Percentiles rank a stretch among this genome's conserved stretches.
Conservation (phyloP, 2,329 filamentous ascomycete genomes). For the Trichoderma atroviride region DNA sequence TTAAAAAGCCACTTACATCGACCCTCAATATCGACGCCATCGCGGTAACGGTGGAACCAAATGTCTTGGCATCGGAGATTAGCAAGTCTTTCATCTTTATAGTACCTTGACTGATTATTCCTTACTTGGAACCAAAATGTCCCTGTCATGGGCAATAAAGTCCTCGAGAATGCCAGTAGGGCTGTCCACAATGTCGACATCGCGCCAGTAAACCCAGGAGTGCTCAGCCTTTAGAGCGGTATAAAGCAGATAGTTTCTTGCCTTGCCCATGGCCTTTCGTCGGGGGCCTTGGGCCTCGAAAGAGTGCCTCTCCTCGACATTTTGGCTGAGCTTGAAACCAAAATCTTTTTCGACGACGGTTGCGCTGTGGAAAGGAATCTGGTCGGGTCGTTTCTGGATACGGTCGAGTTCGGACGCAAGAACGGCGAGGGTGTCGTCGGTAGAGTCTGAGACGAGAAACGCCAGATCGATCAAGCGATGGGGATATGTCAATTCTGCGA, state of each 20-base stretch:
- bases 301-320: constrained; percentile 79
- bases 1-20: constrained; percentile 67
- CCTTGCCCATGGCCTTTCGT: constrained; percentile 85
- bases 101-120: constrained; percentile 29
- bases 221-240: constrained; percentile 88
- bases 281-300: constrained; percentile 88
- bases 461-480: constrained; percentile 93
- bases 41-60: constrained; percentile 91
- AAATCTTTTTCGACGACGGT: constrained; percentile 92
- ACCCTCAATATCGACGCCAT: constrained; percentile 86
- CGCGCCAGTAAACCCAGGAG: constrained; percentile 98
- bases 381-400: constrained; percentile 79
- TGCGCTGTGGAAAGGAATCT: constrained; percentile 82
- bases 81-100: background rate
- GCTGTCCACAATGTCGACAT: constrained; percentile 94
- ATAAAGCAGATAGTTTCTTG: constrained; percentile 87
- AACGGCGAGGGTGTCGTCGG: constrained; percentile 87
- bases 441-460: constrained; percentile 90
- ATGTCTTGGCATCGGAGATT: constrained; percentile 63
- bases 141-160: constrained; percentile 89
- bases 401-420: constrained; percentile 83
- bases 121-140: constrained; percentile 93
- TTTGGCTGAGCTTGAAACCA: constrained; percentile 71
- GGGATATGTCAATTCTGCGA: constrained; percentile 88
- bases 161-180: constrained; percentile 88